Percentiles rank a stretch among this genome's conserved stretches.
phyloP scores from a whole-genome alignment of 2,329 filamentous ascomycete species.

The Fulvia fulva region DNA sequence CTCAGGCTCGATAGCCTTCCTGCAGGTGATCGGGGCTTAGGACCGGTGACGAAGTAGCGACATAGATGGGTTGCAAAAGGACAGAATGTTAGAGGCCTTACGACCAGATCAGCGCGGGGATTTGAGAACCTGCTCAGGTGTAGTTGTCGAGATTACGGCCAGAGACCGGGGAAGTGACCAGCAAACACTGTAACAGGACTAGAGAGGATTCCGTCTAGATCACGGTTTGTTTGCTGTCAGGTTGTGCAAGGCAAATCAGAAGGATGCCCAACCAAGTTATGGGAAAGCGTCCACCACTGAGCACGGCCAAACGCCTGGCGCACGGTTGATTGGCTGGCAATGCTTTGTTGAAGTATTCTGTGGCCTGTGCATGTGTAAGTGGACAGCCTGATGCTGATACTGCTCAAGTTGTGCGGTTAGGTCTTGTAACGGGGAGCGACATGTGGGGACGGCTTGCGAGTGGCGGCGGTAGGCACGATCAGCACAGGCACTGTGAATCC shows the following conservation, averaged over 20 bases:
- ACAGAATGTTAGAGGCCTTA: conserved; percentile 4
- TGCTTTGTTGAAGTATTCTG: conserved; percentile 3
- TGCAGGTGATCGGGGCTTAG: background rate
- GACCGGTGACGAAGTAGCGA: conserved; percentile 7
- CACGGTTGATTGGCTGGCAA: conserved; percentile 8
- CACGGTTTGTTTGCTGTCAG: conserved; percentile 15
- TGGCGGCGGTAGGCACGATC: conserved; percentile 1
- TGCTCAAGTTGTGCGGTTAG: conserved; percentile 8
- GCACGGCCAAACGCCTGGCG: conserved; percentile 3
- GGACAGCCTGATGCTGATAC: conserved; percentile 9
- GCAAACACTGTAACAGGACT: conserved; percentile 18
- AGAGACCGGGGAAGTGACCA: conserved; percentile 3
- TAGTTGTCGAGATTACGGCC: background rate
- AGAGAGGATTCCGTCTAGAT: background rate
- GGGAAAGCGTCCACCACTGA: conserved; percentile 9
- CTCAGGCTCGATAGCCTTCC: background rate
- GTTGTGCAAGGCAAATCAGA: conserved; percentile 14
- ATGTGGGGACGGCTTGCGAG: background rate
- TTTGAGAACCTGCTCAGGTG: conserved; percentile 7
- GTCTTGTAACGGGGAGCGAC: conserved; percentile 9
- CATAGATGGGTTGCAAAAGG: conserved; percentile 7
- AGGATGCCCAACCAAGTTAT: conserved; percentile 10
- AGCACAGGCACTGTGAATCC: background rate
- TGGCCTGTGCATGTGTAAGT: conserved; percentile 12
- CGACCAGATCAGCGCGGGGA: conserved; percentile 13